Percentiles rank a stretch among this genome's conserved stretches.
Evolutionary conservation across 2,329 filamentous ascomycete genomes (phyloP).

Genomic region (Sporothrix euskadiensis): DNA sequence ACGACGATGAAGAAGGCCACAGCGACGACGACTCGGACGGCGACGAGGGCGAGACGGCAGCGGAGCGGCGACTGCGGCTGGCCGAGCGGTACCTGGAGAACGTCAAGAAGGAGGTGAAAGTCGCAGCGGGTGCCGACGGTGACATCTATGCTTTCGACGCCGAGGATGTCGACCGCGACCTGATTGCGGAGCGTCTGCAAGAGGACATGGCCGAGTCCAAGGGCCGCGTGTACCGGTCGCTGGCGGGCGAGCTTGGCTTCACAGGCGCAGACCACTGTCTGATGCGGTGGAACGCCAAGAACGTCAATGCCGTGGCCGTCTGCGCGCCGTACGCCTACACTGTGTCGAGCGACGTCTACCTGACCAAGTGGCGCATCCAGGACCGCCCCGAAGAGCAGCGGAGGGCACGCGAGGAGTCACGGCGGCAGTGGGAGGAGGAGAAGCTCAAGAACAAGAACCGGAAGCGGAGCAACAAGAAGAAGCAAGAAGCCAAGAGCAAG

Average conservation of each 20-base stretch:
- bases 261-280: constrained; percentile 65
- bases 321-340: constrained; percentile 83
- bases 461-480: constrained; percentile 57
- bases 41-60: constrained; percentile 81
- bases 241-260: constrained; percentile 74
- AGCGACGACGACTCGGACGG: constrained; percentile 46
- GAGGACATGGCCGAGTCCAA: constrained; percentile 92
- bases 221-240: constrained; percentile 80
- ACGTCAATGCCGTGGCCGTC: constrained; percentile 77
- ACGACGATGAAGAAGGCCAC: constrained; percentile 54
- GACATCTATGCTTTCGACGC: constrained; percentile 89
- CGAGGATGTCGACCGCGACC: constrained; percentile 85
- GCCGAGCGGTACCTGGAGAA: constrained; percentile 94
- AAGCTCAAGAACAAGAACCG: constrained; percentile 57
- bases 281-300: constrained; percentile 75
- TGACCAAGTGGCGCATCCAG: constrained; percentile 89
- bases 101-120: constrained; percentile 70
- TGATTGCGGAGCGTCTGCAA: constrained; percentile 85
- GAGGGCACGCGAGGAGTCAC: constrained; percentile 54
- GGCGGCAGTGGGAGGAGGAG: constrained; percentile 47
- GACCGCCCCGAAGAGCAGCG: constrained; percentile 62
- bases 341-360: constrained; percentile 76
- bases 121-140: constrained; percentile 34
- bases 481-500: constrained; percentile 9
- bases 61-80: constrained; percentile 79